Evolutionary conservation across 176 grass and related monocot species (phyloP).

Genomic region (Pontederia paniculata): DNA sequence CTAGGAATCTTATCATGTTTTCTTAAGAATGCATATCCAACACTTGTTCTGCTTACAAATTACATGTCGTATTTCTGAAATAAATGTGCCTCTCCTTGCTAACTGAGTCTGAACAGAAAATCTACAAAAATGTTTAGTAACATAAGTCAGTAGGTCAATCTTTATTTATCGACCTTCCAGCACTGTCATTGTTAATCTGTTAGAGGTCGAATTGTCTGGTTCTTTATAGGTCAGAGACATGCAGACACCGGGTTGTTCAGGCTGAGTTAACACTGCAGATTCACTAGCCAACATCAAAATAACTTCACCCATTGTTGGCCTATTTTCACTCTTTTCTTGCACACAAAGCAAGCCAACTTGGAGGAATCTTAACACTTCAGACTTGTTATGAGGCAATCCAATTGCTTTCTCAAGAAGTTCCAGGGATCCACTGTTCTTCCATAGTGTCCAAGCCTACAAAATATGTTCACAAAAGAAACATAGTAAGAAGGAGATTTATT

Average conservation of each 20-base stretch:
- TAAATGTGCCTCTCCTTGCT: too few relatives aligned
- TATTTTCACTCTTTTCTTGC: conserved; percentile 52
- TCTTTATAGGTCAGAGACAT: conserved; percentile 17
- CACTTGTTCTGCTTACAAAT: too few relatives aligned
- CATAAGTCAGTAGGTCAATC: too few relatives aligned
- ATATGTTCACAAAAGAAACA: too few relatives aligned
- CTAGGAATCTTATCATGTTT: too few relatives aligned
- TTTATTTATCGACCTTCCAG: conserved; percentile 31
- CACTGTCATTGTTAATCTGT: conserved; percentile 45
- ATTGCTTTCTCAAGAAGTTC: conserved; percentile 35
- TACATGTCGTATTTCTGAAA: too few relatives aligned
- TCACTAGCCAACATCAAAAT: conserved; percentile 57
- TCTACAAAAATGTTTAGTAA: too few relatives aligned
- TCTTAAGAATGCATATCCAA: too few relatives aligned
- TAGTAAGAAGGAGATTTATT: neutral
- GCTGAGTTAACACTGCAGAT: conserved; percentile 30
- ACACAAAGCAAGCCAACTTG: conserved; percentile 70
- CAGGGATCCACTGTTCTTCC: conserved; percentile 41
- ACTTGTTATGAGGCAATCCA: conserved; percentile 7
- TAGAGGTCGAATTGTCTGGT: conserved; percentile 35
- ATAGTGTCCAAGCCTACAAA: conserved; percentile 58
- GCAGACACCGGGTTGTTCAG: conserved; percentile 48
- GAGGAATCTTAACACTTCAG: conserved; percentile 49
- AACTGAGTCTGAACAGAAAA: too few relatives aligned
- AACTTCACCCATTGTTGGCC: conserved; percentile 52